A percentile compares a stretch with the other conserved stretches of the same genome.
Conservation (phyloP, 1,139 yeast species). For the Suhomyces taliae region DNA sequence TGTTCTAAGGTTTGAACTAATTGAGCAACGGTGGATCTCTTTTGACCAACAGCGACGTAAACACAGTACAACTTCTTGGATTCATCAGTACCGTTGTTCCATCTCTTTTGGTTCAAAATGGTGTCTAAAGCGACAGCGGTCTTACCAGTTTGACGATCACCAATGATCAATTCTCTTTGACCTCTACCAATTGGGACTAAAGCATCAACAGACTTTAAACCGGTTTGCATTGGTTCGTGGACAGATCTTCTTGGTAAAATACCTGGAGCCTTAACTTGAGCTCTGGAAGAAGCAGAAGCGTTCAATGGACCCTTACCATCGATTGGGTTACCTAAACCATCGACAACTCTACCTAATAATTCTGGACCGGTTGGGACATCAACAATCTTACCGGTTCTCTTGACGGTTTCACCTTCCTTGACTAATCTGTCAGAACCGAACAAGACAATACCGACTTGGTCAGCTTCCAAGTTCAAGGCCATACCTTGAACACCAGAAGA, state of each 20-base stretch:
- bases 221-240: conserved; percentile 99
- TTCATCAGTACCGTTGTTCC: conserved; percentile 95
- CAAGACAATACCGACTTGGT: conserved; percentile 99
- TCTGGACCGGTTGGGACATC: conserved; percentile 99
- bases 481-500: conserved; percentile 99
- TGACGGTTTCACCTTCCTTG: conserved; percentile 99
- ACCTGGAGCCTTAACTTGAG: conserved; percentile 99
- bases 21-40: conserved; percentile 99
- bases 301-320: conserved; percentile 99
- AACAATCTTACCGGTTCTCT: conserved; percentile 99
- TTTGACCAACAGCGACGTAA: conserved; percentile 99
- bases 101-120: conserved; percentile 98
- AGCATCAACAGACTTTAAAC: conserved; percentile 98
- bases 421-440: conserved; percentile 99
- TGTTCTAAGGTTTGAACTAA: conserved; percentile 98
- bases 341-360: conserved; percentile 98
- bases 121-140: conserved; percentile 99
- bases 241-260: conserved; percentile 99
- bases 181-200: conserved; percentile 99
- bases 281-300: conserved; percentile 83
- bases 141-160: conserved; percentile 99
- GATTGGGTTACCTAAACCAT: conserved; percentile 98
- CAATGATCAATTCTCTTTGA: conserved; percentile 99
- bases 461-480: conserved; percentile 99
- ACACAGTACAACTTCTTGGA: conserved; percentile 98